phyloP scores from a whole-genome alignment of 1,284 basidiomycete species.

The Tausonia pullulans region DNA sequence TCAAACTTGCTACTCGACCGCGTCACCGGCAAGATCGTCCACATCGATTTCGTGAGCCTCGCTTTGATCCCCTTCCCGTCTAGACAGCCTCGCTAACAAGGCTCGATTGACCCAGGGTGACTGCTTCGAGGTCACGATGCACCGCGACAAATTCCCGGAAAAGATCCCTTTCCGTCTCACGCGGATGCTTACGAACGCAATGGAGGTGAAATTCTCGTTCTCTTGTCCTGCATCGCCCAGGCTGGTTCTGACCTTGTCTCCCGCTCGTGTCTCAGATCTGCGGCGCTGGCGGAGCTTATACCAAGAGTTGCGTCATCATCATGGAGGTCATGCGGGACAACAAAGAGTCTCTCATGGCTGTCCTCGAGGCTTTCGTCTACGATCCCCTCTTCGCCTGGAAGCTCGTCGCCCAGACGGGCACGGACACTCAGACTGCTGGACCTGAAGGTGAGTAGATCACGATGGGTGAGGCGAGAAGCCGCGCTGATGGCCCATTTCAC shows the following conservation, averaged over 20 bases:
- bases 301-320: conserved; percentile 89
- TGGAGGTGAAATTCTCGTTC: conserved; percentile 60
- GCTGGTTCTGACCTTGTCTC: conserved; percentile 16
- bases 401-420: conserved; percentile 3
- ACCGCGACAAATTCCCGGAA: conserved; percentile 97
- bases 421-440: background rate
- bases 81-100: background rate
- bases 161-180: conserved; percentile 97
- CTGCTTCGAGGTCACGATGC: conserved; percentile 89
- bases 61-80: background rate
- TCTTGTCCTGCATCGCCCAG: background rate
- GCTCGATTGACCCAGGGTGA: conserved; percentile 45
- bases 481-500: background rate
- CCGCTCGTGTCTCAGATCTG: conserved; percentile 51
- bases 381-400: conserved; percentile 50
- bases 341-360: conserved; percentile 95
- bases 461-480: background rate
- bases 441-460: conserved; percentile 3
- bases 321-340: conserved; percentile 95
- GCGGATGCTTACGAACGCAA: conserved; percentile 95
- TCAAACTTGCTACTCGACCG: conserved; percentile 90
- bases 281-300: conserved; percentile 95
- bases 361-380: conserved; percentile 70
- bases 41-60: conserved; percentile 72
- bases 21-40: conserved; percentile 85